Evolutionary conservation across 257 asterid genomes (phyloP), one percentile per base, ranked within the genome.

Genomic region (Jaltomata sinuosa): DNA sequence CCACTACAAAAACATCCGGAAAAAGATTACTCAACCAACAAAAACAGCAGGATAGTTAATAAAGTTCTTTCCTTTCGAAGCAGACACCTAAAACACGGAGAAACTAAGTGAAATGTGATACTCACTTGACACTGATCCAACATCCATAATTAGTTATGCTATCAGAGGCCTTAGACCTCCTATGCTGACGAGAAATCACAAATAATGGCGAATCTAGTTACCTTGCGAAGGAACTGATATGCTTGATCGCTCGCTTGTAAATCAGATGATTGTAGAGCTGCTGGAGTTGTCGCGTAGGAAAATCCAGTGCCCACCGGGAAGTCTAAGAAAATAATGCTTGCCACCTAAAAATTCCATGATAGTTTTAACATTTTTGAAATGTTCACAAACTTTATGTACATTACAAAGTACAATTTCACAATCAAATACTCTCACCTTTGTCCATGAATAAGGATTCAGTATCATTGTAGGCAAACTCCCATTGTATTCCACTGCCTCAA

Each of bases 1-100:
- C 81, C 87, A 87, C 89, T 87, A 42, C 85, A 67, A 79, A 10
- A 38, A 67, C 38, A 80, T 40, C 18, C 3, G 25, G n/a, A n/a
- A 21, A 25, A 78, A 27, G 64, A 78, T 27, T 27, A 61, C 36
- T 61, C 68, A 61, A 61, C 68, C 29, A 61, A 25, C 18, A 3
- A 25, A 25, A 61, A 25, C 8, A 59, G 16, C 32, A 59, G 32
- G 32, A 2, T 59, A 59, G 67, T 22, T 8, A 3, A 55, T 55
- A n/a, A 55, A 55, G 64, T 55, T 55, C 64, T 8, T 55, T 55
- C 27, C 29, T 55, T 55, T n/a, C 9, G 14, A 65, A 18, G 76
- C 47, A 32, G 25, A 67, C 47, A 67, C 25, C 15, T 67, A 67
- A 67, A 67, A 18, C 8, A 21, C 49, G 1, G 45, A 67, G 49